These are phyloP conservation scores for Coemansia sp. DNA, from an alignment of 192 early-diverging fungal species.

Conservation along the genomic window DNA sequence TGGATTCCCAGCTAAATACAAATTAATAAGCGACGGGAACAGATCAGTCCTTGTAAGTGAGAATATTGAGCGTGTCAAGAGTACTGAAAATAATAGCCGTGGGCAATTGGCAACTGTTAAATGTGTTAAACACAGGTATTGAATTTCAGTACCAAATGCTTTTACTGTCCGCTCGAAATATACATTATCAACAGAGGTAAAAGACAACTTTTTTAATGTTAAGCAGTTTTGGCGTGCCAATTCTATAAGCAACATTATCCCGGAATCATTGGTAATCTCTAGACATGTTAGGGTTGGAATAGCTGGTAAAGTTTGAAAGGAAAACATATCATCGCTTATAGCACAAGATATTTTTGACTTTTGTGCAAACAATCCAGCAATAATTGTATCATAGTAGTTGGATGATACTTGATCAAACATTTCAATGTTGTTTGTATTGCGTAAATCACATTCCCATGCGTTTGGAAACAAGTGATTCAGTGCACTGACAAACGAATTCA, in stretches of 20 bases:
- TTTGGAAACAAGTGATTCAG: neutral
- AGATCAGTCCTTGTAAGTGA: neutral
- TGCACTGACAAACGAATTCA: neutral
- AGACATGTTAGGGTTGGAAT: neutral
- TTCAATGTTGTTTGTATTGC: neutral
- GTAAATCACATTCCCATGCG: neutral
- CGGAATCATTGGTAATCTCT: neutral
- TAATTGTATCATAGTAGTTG: neutral
- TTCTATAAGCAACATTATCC: neutral
- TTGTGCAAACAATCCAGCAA: neutral
- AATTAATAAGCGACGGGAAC: neutral
- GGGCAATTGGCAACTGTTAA: neutral
- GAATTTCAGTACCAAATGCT: neutral
- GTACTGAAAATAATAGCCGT: neutral
- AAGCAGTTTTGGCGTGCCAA: conserved; percentile 6
- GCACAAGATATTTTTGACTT: neutral
- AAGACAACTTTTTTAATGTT: neutral
- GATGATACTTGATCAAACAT: neutral
- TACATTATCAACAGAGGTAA: too few relatives aligned
- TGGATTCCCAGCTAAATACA: neutral
- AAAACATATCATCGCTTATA: neutral
- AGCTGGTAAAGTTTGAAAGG: neutral
- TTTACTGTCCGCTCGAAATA: too few relatives aligned
- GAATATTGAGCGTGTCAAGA: neutral
- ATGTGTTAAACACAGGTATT: neutral